Conservation (phyloP, 2,329 filamentous ascomycete genomes). For the Pyrenochaeta sp. region DNA sequence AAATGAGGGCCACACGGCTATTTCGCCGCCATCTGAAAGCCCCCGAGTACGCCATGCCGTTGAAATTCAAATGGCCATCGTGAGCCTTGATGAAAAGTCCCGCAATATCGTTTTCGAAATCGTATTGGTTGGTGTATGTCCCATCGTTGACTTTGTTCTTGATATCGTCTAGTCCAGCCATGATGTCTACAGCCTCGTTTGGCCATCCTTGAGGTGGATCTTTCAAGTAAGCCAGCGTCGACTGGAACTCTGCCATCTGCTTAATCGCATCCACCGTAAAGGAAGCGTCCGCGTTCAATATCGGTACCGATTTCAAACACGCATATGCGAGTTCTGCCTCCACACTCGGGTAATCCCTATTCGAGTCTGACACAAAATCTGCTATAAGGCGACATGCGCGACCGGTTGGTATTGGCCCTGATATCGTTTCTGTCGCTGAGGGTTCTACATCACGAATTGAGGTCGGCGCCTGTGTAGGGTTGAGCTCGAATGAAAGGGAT, state of each 20-base stretch:
- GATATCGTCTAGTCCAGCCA: slow-evolving; percentile 47
- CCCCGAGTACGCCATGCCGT: slow-evolving; percentile 46
- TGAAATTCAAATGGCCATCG: slow-evolving; percentile 47
- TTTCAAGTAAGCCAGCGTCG: slow-evolving; percentile 50
- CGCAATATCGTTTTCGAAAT: slow-evolving; percentile 50
- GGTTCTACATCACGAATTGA: slow-evolving; percentile 35
- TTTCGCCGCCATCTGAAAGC: slow-evolving; percentile 45
- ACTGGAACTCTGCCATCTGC: slow-evolving; percentile 50
- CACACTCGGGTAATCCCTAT: slow-evolving; percentile 26
- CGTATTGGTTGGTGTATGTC: slow-evolving; percentile 50
- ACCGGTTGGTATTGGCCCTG: slow-evolving; percentile 39
- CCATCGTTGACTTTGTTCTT: slow-evolving; percentile 36
- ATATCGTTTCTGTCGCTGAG: slow-evolving; percentile 31
- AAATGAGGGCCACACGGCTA: slow-evolving; percentile 38
- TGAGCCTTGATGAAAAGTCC: slow-evolving; percentile 40
- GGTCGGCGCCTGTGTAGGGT: slow-evolving; percentile 17
- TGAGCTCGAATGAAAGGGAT: slow-evolving; percentile 11
- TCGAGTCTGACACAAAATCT: slow-evolving; percentile 18
- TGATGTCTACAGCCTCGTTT: slow-evolving; percentile 49
- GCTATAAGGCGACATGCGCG: slow-evolving; percentile 39
- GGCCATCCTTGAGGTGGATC: slow-evolving; percentile 46
- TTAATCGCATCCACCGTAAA: slow-evolving; percentile 41
- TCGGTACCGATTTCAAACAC: slow-evolving; percentile 48
- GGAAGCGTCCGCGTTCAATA: slow-evolving; percentile 32
- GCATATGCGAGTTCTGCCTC: slow-evolving; percentile 44